phyloP scores from a whole-genome alignment of 2,329 filamentous ascomycete genomes.

The Trichoderma citrinoviride region DNA sequence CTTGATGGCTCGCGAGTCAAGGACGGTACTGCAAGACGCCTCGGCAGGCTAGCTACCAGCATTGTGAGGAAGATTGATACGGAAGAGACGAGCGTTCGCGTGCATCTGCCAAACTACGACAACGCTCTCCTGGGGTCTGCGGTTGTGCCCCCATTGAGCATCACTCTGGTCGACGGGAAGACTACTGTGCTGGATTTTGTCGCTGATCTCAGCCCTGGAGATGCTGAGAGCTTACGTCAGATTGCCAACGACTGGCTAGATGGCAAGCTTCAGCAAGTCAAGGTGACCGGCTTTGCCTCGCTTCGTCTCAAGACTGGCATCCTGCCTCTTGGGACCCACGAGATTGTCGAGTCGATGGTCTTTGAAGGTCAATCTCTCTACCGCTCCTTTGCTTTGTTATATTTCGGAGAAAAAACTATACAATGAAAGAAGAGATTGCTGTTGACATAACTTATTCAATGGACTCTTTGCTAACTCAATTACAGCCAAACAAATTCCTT shows the following conservation, averaged over 20 bases:
- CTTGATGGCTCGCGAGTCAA: slow-evolving; percentile 76
- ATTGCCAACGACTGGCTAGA: slow-evolving; percentile 88
- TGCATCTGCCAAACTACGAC: slow-evolving; percentile 81
- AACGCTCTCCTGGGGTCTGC: slow-evolving; percentile 76
- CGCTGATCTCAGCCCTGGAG: slow-evolving; percentile 71
- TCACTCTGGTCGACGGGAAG: slow-evolving; percentile 75
- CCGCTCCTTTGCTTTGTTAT: slow-evolving; percentile 58
- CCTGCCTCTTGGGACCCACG: slow-evolving; percentile 73
- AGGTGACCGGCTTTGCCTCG: slow-evolving; percentile 69
- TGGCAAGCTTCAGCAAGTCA: slow-evolving; percentile 69
- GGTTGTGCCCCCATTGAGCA: slow-evolving; percentile 67
- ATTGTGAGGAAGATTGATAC: slow-evolving; percentile 74
- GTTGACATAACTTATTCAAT: slow-evolving; percentile 23
- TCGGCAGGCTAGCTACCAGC: slow-evolving; percentile 78
- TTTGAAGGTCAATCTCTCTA: slow-evolving; percentile 82
- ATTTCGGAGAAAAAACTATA: slow-evolving; percentile 57
- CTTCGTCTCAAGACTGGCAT: slow-evolving; percentile 76
- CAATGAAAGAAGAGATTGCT: slow-evolving; percentile 27
- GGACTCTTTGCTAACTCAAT: slow-evolving; percentile 32
- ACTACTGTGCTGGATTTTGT: slow-evolving; percentile 76
- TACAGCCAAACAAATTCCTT: slow-evolving; percentile 67
- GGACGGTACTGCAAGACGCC: slow-evolving; percentile 66
- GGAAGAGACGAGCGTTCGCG: slow-evolving; percentile 66
- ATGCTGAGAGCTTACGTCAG: slow-evolving; percentile 71
- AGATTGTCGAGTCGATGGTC: slow-evolving; percentile 68